Conservation (phyloP, 129 eudicot species). For the Helianthus annuus region DNA sequence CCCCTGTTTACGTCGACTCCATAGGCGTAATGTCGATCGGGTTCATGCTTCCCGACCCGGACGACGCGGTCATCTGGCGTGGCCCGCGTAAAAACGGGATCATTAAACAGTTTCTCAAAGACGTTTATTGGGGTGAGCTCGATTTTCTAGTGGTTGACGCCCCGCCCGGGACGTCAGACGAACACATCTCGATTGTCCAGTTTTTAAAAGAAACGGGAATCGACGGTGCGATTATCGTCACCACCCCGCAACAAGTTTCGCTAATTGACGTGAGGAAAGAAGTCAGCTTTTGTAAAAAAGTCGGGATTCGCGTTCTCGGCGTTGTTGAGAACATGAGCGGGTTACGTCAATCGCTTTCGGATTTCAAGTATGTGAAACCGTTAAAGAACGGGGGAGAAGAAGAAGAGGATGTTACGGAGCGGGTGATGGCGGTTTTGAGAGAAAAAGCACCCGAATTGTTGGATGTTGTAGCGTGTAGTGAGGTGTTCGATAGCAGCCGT, state of each 20-base stretch:
- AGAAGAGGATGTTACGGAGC: conserved; percentile 60
- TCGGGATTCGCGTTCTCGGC: conserved; percentile 71
- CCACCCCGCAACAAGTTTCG: conserved; percentile 96
- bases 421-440: conserved; percentile 43
- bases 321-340: conserved; percentile 98
- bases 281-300: conserved; percentile 85
- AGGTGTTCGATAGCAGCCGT: conserved; percentile 83
- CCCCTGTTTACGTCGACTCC: conserved; percentile 87
- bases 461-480: conserved; percentile 55
- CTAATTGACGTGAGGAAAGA: conserved; percentile 87
- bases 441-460: conserved; percentile 82
- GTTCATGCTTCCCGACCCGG: conserved; percentile 95
- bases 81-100: conserved; percentile 92
- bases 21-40: conserved; percentile 97
- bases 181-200: conserved; percentile 83
- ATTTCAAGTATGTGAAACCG: conserved; percentile 52
- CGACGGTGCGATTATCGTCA: conserved; percentile 88
- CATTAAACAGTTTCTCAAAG: conserved; percentile 81
- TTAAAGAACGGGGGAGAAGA: conserved; percentile 44
- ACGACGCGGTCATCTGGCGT: conserved; percentile 88
- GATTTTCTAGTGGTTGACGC: conserved; percentile 90
- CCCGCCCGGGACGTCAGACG: conserved; percentile 98
- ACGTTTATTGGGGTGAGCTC: conserved; percentile 91
- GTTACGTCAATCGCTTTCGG: conserved; percentile 56
- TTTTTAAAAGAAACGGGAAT: conserved; percentile 81